A percentile compares a stretch with the other conserved stretches of the same genome.
phyloP scores from a whole-genome alignment of 2,329 filamentous ascomycete species.

The Penicillium sp. region DNA sequence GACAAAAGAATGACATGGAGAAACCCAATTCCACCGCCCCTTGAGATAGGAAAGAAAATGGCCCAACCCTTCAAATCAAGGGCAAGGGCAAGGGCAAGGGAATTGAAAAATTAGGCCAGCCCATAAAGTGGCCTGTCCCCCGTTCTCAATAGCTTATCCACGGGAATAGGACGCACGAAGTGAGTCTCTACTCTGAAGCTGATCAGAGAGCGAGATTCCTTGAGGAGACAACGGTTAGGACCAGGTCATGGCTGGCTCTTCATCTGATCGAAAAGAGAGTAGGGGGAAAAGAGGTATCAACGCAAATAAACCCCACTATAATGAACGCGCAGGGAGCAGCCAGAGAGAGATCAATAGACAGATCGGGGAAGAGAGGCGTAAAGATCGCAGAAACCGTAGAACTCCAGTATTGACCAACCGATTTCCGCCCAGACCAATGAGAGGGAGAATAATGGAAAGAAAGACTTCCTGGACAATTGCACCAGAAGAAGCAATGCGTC shows the following conservation, averaged over 20 bases:
- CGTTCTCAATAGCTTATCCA: not conserved
- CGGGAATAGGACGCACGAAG: not conserved
- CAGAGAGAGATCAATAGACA: slow-evolving; percentile 4
- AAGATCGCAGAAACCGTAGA: slow-evolving; percentile 3
- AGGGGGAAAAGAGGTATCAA: slow-evolving; percentile 2
- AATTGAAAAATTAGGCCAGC: not conserved
- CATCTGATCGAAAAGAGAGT: not conserved
- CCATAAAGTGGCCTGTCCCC: not conserved
- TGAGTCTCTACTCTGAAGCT: not conserved
- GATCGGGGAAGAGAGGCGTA: slow-evolving; percentile 3
- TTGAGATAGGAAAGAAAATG: not conserved
- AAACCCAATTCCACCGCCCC: slow-evolving; percentile 8
- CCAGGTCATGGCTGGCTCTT: not conserved
- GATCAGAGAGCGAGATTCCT: not conserved
- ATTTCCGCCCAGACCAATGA: slow-evolving; percentile 7
- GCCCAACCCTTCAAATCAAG: slow-evolving; percentile 5
- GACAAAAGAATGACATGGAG: not conserved
- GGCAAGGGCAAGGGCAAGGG: not conserved
- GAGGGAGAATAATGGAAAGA: slow-evolving; percentile 6
- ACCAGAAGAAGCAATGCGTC: slow-evolving; percentile 12
- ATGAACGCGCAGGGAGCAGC: slow-evolving; percentile 8
- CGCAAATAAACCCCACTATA: slow-evolving; percentile 7
- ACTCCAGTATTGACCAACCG: slow-evolving; percentile 1
- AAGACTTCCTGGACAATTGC: not conserved
- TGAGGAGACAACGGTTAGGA: not conserved